These are phyloP conservation scores for Tylopilus rubrobrunneus DNA, from an alignment of 768 basidiomycete species.

Conservation along the genomic window DNA sequence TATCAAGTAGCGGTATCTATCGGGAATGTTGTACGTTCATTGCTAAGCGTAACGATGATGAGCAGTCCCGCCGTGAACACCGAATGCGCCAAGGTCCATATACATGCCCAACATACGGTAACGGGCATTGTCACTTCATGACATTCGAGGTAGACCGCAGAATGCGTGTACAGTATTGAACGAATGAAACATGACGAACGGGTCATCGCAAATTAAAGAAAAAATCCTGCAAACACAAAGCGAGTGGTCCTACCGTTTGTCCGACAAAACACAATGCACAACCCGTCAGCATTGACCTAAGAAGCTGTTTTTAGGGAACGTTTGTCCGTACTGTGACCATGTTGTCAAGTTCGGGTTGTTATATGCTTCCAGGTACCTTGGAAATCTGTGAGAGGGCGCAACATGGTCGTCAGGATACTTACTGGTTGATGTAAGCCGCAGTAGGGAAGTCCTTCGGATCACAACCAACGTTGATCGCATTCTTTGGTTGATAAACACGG, in stretches of 20 bases:
- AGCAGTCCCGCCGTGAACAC: background rate
- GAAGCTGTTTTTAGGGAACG: conserved; percentile 65
- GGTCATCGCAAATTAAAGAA: conserved; percentile 6
- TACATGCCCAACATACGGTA: conserved; percentile 9
- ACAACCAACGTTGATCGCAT: conserved; percentile 76
- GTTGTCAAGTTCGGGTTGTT: conserved; percentile 78
- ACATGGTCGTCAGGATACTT: conserved; percentile 13
- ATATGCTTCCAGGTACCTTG: conserved; percentile 65
- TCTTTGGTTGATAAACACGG: conserved; percentile 80
- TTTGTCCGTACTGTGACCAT: conserved; percentile 60
- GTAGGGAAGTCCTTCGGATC: conserved; percentile 81
- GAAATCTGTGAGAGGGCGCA: conserved; percentile 1
- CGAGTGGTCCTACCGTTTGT: conserved; percentile 3
- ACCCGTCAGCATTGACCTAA: conserved; percentile 51
- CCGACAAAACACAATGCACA: conserved; percentile 4
- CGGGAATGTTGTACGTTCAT: conserved; percentile 27
- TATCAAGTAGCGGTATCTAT: conserved; percentile 26
- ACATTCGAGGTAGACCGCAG: background rate
- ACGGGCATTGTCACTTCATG: conserved; percentile 4
- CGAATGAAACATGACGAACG: conserved; percentile 11
- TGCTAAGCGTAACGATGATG: conserved; percentile 11
- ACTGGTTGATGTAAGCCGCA: conserved; percentile 72
- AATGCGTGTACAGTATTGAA: conserved; percentile 19
- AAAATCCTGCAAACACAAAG: conserved; percentile 2
- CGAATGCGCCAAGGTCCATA: background rate